Percentiles rank a stretch among this genome's conserved stretches.
phyloP scores from a whole-genome alignment of 371 early-diverging fungal species.

The Hamiltosporidium magnivora region DNA sequence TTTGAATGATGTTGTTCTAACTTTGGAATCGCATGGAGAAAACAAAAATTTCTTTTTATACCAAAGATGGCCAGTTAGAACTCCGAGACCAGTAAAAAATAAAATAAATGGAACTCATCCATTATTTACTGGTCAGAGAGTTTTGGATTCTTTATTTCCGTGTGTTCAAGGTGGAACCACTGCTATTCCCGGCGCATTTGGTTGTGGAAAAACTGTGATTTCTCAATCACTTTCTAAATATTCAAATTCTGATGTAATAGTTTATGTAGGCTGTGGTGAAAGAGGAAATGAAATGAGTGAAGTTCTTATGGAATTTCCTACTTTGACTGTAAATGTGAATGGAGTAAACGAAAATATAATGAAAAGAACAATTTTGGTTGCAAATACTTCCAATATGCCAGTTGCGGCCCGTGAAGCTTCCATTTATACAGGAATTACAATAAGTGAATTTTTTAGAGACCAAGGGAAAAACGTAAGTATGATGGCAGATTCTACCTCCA shows the following conservation, averaged over 20 bases:
- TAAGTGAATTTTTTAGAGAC: conserved; percentile 99
- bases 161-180: conserved; percentile 99
- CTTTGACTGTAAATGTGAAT: conserved; percentile 26
- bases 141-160: conserved; percentile 96
- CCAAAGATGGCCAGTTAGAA: conserved; percentile 95
- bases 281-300: conserved; percentile 99
- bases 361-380: conserved; percentile 98
- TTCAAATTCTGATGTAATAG: conserved; percentile 97
- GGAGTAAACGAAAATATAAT: conserved; percentile 61
- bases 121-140: conserved; percentile 93
- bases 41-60: conserved; percentile 75
- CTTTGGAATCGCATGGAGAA: conserved; percentile 79
- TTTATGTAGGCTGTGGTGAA: conserved; percentile 98
- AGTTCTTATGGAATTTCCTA: conserved; percentile 99
- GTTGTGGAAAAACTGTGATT: conserved; percentile 99
- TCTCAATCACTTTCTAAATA: conserved; percentile 98
- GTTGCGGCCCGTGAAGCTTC: conserved; percentile 99
- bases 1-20: conserved; percentile 72
- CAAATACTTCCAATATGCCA: conserved; percentile 99
- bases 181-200: conserved; percentile 99
- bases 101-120: conserved; percentile 88
- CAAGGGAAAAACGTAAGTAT: conserved; percentile 98
- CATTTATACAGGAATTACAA: conserved; percentile 98
- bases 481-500: conserved; percentile 99
- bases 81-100: conserved; percentile 87